Conservation (phyloP, 2,329 filamentous ascomycete species). For the Basipetospora chlamydospora region DNA sequence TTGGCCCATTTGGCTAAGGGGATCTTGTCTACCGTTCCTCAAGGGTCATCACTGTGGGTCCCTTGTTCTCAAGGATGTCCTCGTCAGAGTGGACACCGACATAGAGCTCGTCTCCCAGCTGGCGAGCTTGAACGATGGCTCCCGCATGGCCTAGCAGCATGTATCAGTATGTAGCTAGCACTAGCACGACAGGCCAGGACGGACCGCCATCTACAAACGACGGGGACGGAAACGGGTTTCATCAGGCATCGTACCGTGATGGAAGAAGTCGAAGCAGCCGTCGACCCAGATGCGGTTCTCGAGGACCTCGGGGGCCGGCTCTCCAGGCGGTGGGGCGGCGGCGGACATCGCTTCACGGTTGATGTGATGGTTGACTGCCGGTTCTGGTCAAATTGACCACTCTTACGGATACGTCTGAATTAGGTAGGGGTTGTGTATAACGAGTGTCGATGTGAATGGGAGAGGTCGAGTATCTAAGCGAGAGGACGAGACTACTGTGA, state of each 20-base stretch:
- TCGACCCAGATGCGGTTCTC: constrained; percentile 89
- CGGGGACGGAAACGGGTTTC: too few relatives aligned
- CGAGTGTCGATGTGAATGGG: too few relatives aligned
- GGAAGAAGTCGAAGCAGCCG: constrained; percentile 98
- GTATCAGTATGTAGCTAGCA: constrained; percentile 1
- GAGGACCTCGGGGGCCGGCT: constrained; percentile 38
- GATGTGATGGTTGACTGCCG: too few relatives aligned
- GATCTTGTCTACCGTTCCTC: constrained; percentile 66
- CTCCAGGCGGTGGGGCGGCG: constrained; percentile 21
- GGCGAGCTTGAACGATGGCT: constrained; percentile 89
- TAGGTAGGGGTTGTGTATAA: too few relatives aligned
- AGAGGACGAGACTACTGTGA: too few relatives aligned
- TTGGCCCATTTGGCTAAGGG: too few relatives aligned
- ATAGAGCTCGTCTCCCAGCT: constrained; percentile 74
- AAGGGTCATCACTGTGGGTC: constrained; percentile 91
- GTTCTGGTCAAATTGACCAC: background rate
- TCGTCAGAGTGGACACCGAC: constrained; percentile 95
- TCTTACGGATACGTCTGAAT: too few relatives aligned
- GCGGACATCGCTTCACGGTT: constrained; percentile 1
- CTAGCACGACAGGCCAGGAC: too few relatives aligned
- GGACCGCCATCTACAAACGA: too few relatives aligned
- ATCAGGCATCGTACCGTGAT: constrained; percentile 82
- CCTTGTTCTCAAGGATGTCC: constrained; percentile 91
- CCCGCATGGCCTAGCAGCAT: constrained; percentile 65
- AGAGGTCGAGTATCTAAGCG: background rate